Base-by-base conservation (phyloP, 768 basidiomycete genomes). In the Hygrophoropsis aurantiaca region DNA sequence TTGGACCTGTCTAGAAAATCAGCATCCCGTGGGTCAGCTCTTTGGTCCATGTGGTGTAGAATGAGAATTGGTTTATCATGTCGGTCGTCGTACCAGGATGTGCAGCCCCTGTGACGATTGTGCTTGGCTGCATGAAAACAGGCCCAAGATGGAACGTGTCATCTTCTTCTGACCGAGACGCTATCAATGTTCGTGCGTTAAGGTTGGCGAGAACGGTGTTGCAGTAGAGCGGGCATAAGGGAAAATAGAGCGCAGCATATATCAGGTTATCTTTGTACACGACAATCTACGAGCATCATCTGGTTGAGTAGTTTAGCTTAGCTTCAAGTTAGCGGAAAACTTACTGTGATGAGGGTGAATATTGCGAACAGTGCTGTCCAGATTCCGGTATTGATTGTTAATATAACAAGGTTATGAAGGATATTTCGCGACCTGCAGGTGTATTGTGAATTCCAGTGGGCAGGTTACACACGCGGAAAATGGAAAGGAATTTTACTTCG, bases 361-460 rank as follows among this genome's bases (percentile, higher is more conserved):
- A 46, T 19, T 10, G 42, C 43, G 25, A 46, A 51, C 16, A 55
- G 6, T 15, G 49, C 43, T n/a, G 50, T 56, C 53, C 55, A 55
- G 15, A 45, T 26, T 4, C 46, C 49, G 24, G 46, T 55, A 25
- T 50, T 51, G 39, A 52, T 23, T 7, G 55, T 47, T 41, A 45
- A 34, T 34, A 56, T 15, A 13, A 46, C 20, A 16, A 55, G 42
- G 23, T 25, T 53, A 25, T 48, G 46, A 15, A 55, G 40, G 13
- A 47, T 1, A 21, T 43, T 43, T 11, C 42, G 40, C 6, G 44
- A 42, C n/a, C 50, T 48, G 11, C 11, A 26, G 18, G 6, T 7
- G 6, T 7, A 30, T 30, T 30, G 13, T n/a, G 19, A 40, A 18
- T 4, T 33, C 33, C n/a, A n/a, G 13, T n/a, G 7, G 4, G 47